Conservation (phyloP, 2,329 filamentous ascomycete species). For the Botrytis sinoallii region DNA sequence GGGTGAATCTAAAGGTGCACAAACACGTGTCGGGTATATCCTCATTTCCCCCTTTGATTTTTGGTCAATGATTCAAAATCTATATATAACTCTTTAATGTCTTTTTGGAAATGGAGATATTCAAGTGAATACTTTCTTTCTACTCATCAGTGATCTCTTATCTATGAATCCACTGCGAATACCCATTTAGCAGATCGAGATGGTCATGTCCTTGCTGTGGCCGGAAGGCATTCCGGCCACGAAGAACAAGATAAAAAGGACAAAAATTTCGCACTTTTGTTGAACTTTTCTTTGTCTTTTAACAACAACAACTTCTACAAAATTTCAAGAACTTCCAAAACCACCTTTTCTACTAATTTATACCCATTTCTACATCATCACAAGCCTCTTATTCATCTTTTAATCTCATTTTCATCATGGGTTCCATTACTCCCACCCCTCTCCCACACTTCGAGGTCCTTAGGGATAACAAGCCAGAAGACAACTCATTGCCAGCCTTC, state of each 20-base stretch:
- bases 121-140: not conserved
- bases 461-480: conserved; percentile 58
- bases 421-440: conserved; percentile 30
- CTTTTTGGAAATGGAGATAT: not conserved
- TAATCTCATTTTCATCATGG: conserved; percentile 30
- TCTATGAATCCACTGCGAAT: conserved; percentile 26
- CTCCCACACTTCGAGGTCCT: conserved; percentile 55
- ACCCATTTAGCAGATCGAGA: conserved; percentile 16
- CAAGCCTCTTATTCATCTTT: conserved; percentile 14
- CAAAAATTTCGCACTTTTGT: conserved; percentile 23
- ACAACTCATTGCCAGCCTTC: conserved; percentile 66
- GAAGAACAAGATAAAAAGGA: conserved; percentile 31
- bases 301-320: conserved; percentile 1
- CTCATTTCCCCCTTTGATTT: conserved; percentile 11
- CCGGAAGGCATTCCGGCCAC: conserved; percentile 36
- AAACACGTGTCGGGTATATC: conserved; percentile 21
- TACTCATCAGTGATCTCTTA: conserved; percentile 25
- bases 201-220: conserved; percentile 28
- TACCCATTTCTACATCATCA: conserved; percentile 5
- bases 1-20: not conserved
- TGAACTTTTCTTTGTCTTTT: conserved; percentile 25
- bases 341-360: conserved; percentile 15
- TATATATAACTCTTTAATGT: not conserved
- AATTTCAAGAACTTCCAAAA: conserved; percentile 1
- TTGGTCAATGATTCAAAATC: not conserved